Evolutionary conservation across 1,284 basidiomycete genomes (phyloP).

Genomic region (Paramarasmius palmivorus): DNA sequence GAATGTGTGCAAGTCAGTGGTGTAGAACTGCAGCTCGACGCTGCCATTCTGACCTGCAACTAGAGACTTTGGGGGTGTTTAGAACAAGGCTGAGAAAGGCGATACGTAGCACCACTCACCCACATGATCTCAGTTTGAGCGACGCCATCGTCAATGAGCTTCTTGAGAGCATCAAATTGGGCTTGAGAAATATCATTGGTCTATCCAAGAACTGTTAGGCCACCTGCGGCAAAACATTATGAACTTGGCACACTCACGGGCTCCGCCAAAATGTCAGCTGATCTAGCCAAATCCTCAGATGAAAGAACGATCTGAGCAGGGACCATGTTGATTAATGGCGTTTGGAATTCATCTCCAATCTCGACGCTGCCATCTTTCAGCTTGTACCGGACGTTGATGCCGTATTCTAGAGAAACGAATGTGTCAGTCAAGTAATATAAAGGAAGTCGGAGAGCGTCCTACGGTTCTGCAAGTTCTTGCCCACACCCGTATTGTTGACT

Average conservation of each 20-base stretch:
- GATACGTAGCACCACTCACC: neutral
- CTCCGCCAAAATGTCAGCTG: neutral
- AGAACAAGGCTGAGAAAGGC: no score
- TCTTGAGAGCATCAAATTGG: constrained; percentile 12
- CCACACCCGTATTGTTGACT: constrained; percentile 1
- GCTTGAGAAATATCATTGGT: constrained; percentile 9
- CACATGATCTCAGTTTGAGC: constrained; percentile 15
- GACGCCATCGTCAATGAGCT: constrained; percentile 7
- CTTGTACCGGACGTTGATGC: neutral
- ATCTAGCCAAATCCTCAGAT: neutral
- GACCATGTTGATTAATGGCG: neutral
- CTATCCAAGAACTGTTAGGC: constrained; percentile 1
- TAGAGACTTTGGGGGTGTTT: neutral
- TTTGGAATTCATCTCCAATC: neutral
- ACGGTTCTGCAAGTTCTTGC: neutral
- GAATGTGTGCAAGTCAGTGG: constrained; percentile 13
- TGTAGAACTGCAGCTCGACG: neutral
- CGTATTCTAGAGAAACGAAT: neutral
- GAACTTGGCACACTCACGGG: neutral
- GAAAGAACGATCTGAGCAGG: neutral
- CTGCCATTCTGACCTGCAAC: neutral
- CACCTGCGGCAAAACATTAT: neutral
- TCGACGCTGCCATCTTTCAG: neutral
- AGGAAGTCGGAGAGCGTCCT: neutral
- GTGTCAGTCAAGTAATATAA: neutral